phyloP scores from a whole-genome alignment of 1,284 basidiomycete species.

The Ceratobasidium sp. region DNA sequence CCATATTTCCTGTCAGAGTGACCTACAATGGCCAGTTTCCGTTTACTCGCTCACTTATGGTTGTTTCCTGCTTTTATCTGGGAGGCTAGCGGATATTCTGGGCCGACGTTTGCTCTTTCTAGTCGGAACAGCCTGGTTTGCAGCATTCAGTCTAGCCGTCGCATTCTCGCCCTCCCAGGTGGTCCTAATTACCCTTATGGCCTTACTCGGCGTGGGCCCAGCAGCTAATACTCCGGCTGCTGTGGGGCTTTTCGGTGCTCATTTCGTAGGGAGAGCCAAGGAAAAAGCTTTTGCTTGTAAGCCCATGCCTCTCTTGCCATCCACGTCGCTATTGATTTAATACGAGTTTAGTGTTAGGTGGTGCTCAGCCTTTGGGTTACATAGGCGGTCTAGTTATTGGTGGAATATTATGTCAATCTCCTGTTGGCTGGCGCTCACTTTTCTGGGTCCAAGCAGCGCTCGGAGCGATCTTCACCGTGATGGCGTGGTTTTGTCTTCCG shows the following conservation, averaged over 20 bases:
- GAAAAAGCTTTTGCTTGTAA: conserved; percentile 39
- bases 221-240: conserved; percentile 38
- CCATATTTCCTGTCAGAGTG: conserved; percentile 17
- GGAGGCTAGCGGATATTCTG: conserved; percentile 38
- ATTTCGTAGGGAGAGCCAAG: conserved; percentile 31
- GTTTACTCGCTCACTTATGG: conserved; percentile 38
- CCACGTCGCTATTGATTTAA: not conserved
- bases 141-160: conserved; percentile 30
- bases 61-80: conserved; percentile 39
- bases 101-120: conserved; percentile 39
- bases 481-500: conserved; percentile 33
- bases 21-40: conserved; percentile 35
- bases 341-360: conserved; percentile 26
- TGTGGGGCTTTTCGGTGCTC: conserved; percentile 38
- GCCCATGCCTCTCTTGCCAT: not conserved
- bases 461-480: conserved; percentile 7
- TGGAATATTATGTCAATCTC: conserved; percentile 37
- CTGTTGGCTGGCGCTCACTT: conserved; percentile 32
- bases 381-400: conserved; percentile 39
- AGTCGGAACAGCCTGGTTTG: conserved; percentile 35
- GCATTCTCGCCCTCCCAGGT: conserved; percentile 34
- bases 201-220: conserved; percentile 37
- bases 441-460: conserved; percentile 37
- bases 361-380: conserved; percentile 40
- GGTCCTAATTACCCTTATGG: conserved; percentile 37